Conservation (phyloP, 2,329 filamentous ascomycete genomes). For the Orbilia blumenaviensis region DNA sequence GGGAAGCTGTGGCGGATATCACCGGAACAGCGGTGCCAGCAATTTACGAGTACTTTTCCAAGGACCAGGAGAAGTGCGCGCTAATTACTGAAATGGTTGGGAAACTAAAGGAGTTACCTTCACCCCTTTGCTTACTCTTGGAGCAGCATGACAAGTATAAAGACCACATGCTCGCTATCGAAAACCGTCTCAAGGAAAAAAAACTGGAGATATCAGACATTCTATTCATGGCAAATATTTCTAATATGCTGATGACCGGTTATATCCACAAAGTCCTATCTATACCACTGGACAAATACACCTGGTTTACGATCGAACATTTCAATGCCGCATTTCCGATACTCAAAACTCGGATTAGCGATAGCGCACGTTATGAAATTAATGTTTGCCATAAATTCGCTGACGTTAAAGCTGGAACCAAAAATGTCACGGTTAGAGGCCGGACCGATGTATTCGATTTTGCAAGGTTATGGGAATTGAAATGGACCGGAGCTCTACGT, state of each 20-base stretch:
- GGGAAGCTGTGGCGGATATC: slow-evolving; percentile 49
- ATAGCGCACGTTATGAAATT: slow-evolving; percentile 27
- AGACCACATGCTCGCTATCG: slow-evolving; percentile 16
- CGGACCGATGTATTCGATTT: slow-evolving; percentile 45
- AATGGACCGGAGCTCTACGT: slow-evolving; percentile 40
- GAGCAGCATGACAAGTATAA: slow-evolving; percentile 8
- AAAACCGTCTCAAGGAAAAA: slow-evolving; percentile 23
- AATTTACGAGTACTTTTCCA: slow-evolving; percentile 47
- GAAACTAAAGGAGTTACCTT: background rate
- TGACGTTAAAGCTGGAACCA: slow-evolving; percentile 30
- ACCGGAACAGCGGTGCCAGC: slow-evolving; percentile 52
- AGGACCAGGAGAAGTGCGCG: slow-evolving; percentile 31
- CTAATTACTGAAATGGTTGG: slow-evolving; percentile 25
- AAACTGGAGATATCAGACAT: slow-evolving; percentile 46
- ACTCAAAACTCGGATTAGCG: background rate
- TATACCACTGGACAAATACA: slow-evolving; percentile 51
- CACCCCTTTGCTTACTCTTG: slow-evolving; percentile 1
- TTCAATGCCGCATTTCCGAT: slow-evolving; percentile 24
- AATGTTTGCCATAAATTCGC: slow-evolving; percentile 32
- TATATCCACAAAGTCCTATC: slow-evolving; percentile 52
- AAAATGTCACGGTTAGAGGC: slow-evolving; percentile 22
- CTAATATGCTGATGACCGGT: slow-evolving; percentile 24
- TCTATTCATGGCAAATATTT: slow-evolving; percentile 53
- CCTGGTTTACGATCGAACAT: slow-evolving; percentile 39
- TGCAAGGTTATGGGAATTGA: slow-evolving; percentile 40